Percentiles rank a stretch among this genome's conserved stretches.
Conservation (phyloP, 2,329 filamentous ascomycete genomes). For the Fusarium sp. region DNA sequence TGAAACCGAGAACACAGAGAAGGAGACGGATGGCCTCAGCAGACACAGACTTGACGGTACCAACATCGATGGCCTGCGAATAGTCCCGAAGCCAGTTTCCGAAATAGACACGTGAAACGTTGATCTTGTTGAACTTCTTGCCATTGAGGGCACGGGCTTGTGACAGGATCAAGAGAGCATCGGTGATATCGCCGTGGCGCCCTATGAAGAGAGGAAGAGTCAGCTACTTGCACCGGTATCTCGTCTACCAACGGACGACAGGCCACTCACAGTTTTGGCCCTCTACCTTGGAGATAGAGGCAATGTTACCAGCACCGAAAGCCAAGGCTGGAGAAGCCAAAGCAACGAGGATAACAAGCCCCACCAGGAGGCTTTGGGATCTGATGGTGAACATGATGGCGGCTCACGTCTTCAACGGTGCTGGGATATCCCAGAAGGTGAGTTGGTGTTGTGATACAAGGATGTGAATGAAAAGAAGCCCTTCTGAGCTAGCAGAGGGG, state of each 20-base stretch:
- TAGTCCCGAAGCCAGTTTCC: conserved; percentile 96
- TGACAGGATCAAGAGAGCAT: conserved; percentile 81
- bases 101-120: conserved; percentile 92
- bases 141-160: conserved; percentile 65
- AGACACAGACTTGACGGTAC: conserved; percentile 90
- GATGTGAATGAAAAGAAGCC: conserved; percentile 25
- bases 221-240: conserved; percentile 11
- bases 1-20: conserved; percentile 89
- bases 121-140: conserved; percentile 90
- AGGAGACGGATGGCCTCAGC: conserved; percentile 91
- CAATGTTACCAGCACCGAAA: conserved; percentile 92
- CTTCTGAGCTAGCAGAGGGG: conserved; percentile 42
- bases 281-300: conserved; percentile 82
- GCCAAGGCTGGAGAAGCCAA: conserved; percentile 78
- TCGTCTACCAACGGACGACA: background rate
- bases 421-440: conserved; percentile 27
- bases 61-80: conserved; percentile 93
- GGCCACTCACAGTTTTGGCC: conserved; percentile 79
- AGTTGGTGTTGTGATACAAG: conserved; percentile 20
- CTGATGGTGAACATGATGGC: conserved; percentile 63
- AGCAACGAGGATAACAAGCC: conserved; percentile 72
- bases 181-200: conserved; percentile 94
- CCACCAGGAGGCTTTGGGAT: conserved; percentile 65
- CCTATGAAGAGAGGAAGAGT: conserved; percentile 57
- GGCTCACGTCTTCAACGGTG: conserved; percentile 40